A percentile compares a stretch with the other conserved stretches of the same genome.
phyloP scores from a whole-genome alignment of 2,329 filamentous ascomycete species.

The Parasarocladium wereldwijsianum region DNA sequence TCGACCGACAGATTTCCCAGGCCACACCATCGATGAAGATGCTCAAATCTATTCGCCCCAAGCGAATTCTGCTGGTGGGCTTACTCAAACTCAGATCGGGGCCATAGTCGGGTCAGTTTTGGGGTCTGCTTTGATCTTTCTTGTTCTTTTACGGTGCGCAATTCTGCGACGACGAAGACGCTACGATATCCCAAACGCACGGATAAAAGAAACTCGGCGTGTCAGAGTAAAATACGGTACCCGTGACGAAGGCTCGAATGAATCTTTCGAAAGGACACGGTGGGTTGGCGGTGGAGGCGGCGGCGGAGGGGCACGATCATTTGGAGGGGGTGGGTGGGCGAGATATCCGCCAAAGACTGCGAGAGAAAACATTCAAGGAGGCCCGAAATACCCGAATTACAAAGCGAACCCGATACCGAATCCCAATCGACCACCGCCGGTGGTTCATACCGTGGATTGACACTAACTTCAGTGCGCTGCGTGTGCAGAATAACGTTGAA shows the following conservation, averaged over 20 bases:
- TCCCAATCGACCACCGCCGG: too few species aligned
- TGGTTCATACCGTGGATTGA: too few species aligned
- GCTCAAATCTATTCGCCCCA: constrained; percentile 2
- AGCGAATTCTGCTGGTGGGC: constrained; percentile 7
- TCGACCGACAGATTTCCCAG: constrained; percentile 1
- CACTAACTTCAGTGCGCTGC: too few species aligned
- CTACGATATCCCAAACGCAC: constrained; percentile 8
- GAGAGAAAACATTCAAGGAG: constrained; percentile 17
- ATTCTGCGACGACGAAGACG: constrained; percentile 13
- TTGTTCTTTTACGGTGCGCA: constrained; percentile 19
- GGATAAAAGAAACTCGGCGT: constrained; percentile 6
- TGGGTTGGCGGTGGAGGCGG: background rate
- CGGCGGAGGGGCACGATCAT: background rate
- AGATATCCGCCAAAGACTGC: constrained; percentile 11
- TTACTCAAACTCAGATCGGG: constrained; percentile 22
- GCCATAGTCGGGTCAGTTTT: constrained; percentile 25
- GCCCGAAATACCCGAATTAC: constrained; percentile 18
- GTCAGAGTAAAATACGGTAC: background rate
- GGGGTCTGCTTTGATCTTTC: constrained; percentile 18
- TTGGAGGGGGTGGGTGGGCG: background rate
- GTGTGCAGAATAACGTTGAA: too few species aligned
- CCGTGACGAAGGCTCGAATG: background rate
- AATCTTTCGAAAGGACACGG: background rate
- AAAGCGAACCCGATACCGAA: constrained; percentile 18
- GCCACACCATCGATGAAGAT: constrained; percentile 2